Base-by-base conservation (phyloP, 148 eudicot species). In the Camellia lanceoleosa region DNA sequence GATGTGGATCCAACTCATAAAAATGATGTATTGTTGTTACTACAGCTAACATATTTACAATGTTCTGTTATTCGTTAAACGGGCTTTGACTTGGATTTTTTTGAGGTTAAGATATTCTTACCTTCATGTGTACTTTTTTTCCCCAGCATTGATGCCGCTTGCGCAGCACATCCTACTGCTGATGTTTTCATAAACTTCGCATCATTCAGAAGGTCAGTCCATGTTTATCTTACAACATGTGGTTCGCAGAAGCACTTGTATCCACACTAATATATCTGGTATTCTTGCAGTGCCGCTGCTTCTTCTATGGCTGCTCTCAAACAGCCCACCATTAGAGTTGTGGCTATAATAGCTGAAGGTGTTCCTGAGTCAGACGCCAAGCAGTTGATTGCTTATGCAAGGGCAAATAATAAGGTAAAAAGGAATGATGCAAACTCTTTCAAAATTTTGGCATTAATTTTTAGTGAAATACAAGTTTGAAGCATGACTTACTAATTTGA, bases 171-270 rank as follows among this genome's bases (percentile, higher is more conserved):
- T 77, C 97, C 98, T 54, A 96, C 98, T 11, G 98, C 99, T 82
- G 98, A 96, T 89, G 99, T 96, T 70, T 96, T 96, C 52, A 96
- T 96, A 71, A 96, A 96, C 86, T 96, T 96, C 82, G 99, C 99
- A 84, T 96, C 99, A 69, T 96, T 62, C 71, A 94, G 99, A 89
- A 96, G 99, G 99, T 96, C 73, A 63, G 85, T 74, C 20, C 41
- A 72, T 30, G 7, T 16, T 41, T 5, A 18, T 78, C 23, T n/a
- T 52, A 38, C 64, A 19, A 11, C 44, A 16, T 68, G 49, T 13
- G 19, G 49, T 6, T 8, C 30, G 19, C 4, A 56, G 19, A 42
- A n/a, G 49, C 59, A 41, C 56, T 78, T 71, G 19, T 42, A 66
- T 47, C 19, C 38, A 4, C 15, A 47, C 61, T 84, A 46, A 75